Conservation (phyloP, 768 basidiomycete genomes). For the Hericium erinaceus region DNA sequence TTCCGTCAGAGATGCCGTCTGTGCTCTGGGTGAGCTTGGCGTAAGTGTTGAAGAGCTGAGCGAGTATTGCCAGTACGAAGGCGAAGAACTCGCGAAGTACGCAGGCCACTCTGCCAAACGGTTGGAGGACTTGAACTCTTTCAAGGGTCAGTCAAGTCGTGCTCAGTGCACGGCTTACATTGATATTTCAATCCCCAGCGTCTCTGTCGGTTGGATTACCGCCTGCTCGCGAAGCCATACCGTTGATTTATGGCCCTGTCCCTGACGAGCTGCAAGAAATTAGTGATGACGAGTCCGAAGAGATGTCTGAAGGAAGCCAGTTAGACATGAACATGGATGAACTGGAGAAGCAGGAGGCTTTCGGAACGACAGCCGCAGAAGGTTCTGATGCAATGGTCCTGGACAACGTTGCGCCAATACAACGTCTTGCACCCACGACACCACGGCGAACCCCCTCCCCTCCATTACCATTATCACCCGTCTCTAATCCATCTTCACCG, state of each 20-base stretch:
- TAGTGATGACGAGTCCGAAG: conserved; percentile 24
- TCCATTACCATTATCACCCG: conserved; percentile 42
- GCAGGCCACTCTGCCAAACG: conserved; percentile 53
- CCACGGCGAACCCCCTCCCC: conserved; percentile 26
- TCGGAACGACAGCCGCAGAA: conserved; percentile 6
- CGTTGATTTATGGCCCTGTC: conserved; percentile 33
- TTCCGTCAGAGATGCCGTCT: conserved; percentile 49
- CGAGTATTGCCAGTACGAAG: conserved; percentile 61
- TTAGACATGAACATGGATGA: conserved; percentile 10
- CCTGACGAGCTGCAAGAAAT: conserved; percentile 18
- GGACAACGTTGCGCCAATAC: conserved; percentile 5
- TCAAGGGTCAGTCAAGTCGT: conserved; percentile 47
- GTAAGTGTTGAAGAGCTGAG: conserved; percentile 58
- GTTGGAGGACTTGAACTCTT: conserved; percentile 64
- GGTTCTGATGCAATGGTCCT: not conserved
- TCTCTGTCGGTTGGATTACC: conserved; percentile 49
- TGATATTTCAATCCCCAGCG: conserved; percentile 34
- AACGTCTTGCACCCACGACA: conserved; percentile 10
- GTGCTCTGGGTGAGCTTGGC: conserved; percentile 69
- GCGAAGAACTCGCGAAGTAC: conserved; percentile 59
- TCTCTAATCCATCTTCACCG: conserved; percentile 52
- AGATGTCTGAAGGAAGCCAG: conserved; percentile 2
- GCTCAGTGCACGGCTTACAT: conserved; percentile 13
- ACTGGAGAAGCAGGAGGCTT: conserved; percentile 11
- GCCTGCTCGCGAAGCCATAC: conserved; percentile 46